Percentiles rank a stretch among this genome's conserved stretches.
Conservation (phyloP, 139 green algal genomes). For the Chlamydomonas schloesseri region DNA sequence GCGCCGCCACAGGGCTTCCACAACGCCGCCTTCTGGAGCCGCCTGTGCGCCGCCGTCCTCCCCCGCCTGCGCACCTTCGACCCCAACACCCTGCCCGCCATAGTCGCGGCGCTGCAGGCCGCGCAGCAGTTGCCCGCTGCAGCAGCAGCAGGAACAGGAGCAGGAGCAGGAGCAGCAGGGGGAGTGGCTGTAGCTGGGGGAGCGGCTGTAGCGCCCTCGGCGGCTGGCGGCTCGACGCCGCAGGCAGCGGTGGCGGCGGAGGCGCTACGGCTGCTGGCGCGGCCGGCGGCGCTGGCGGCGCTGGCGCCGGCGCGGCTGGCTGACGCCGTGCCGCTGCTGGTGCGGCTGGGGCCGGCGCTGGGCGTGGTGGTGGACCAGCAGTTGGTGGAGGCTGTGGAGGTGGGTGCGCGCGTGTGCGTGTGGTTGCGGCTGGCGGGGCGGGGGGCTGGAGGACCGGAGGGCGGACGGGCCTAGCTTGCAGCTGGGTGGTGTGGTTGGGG, state of each 20-base stretch:
- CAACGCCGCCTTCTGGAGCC: constrained; percentile 38
- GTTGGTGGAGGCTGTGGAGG: neutral
- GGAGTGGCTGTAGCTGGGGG: too few relatives aligned
- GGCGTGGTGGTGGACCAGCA: neutral
- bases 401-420: neutral
- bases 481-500: too few relatives aligned
- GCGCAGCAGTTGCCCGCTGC: constrained; percentile 7
- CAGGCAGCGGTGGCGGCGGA: neutral
- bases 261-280: neutral
- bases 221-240: neutral
- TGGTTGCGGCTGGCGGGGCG: neutral
- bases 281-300: neutral
- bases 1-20: constrained; percentile 9
- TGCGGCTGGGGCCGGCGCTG: neutral
- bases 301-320: constrained; percentile 23
- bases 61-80: constrained; percentile 9
- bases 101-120: neutral
- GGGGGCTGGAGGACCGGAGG: too few relatives aligned
- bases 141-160: neutral
- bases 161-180: neutral
- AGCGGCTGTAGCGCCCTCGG: neutral
- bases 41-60: neutral
- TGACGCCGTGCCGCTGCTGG: neutral
- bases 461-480: too few relatives aligned
- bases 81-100: constrained; percentile 31